Percentiles rank a stretch among this genome's conserved stretches.
Conservation (phyloP, 2,329 filamentous ascomycete species). For the Ceratocystiopsis minuta region DNA sequence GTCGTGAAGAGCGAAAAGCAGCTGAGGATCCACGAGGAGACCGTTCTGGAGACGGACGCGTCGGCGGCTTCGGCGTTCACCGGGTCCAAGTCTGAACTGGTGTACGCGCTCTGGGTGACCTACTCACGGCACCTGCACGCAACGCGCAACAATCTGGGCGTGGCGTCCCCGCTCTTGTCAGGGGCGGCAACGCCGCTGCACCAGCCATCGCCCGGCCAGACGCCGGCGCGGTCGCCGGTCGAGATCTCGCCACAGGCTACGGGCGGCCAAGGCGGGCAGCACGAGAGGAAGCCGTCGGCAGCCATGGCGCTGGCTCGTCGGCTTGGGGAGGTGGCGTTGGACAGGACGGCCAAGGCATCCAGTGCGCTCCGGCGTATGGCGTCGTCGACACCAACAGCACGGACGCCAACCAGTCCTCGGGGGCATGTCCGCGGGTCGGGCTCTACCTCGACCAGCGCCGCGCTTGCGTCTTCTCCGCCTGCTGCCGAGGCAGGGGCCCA, state of each 20-base stretch:
- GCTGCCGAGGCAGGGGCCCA: too few species aligned
- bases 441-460: too few species aligned
- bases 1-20: slow-evolving; percentile 79
- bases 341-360: slow-evolving; percentile 33
- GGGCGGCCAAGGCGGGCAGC: neutral
- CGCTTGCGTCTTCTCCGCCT: too few species aligned
- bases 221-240: slow-evolving; percentile 36
- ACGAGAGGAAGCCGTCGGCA: slow-evolving; percentile 22
- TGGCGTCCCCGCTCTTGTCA: slow-evolving; percentile 44
- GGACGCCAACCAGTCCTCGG: too few species aligned
- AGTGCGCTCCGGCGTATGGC: too few species aligned
- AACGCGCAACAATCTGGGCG: slow-evolving; percentile 38
- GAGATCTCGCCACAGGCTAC: slow-evolving; percentile 32
- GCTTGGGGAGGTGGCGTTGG: slow-evolving; percentile 37
- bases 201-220: slow-evolving; percentile 63
- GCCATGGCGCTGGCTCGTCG: slow-evolving; percentile 35
- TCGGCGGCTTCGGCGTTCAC: slow-evolving; percentile 20
- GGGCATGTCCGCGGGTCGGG: too few species aligned
- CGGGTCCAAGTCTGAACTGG: slow-evolving; percentile 49
- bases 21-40: slow-evolving; percentile 39
- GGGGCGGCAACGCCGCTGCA: slow-evolving; percentile 53
- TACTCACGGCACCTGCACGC: slow-evolving; percentile 88
- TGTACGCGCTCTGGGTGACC: slow-evolving; percentile 93
- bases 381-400: too few species aligned
- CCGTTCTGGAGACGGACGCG: slow-evolving; percentile 38